phyloP scores from a whole-genome alignment of 2,329 filamentous ascomycete species.

The Exophiala spinifera region DNA sequence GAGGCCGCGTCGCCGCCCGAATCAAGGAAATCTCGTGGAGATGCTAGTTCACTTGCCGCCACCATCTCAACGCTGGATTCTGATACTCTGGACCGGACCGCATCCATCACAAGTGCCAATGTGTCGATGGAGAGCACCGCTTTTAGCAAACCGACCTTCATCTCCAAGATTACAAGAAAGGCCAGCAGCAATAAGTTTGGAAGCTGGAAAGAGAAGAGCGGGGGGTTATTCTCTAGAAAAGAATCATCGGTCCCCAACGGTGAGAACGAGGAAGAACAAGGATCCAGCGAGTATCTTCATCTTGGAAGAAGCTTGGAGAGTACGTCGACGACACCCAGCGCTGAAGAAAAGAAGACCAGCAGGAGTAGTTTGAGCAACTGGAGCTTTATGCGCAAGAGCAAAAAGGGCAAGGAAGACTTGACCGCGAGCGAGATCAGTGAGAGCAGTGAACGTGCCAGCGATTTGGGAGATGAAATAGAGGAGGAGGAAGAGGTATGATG shows the following conservation, averaged over 20 bases:
- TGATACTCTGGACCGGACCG: constrained; percentile 47
- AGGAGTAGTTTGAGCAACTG: constrained; percentile 44
- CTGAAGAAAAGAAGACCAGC: constrained; percentile 43
- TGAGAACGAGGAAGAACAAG: constrained; percentile 45
- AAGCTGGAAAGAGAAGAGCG: constrained; percentile 50
- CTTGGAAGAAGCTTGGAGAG: constrained; percentile 30
- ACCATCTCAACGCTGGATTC: constrained; percentile 45
- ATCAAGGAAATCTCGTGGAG: constrained; percentile 41
- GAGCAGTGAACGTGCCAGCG: constrained; percentile 43
- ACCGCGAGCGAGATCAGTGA: constrained; percentile 36
- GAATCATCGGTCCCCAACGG: constrained; percentile 39
- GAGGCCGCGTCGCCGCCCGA: constrained; percentile 44
- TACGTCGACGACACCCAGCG: constrained; percentile 25
- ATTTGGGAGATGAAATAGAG: constrained; percentile 43
- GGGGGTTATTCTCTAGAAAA: constrained; percentile 45
- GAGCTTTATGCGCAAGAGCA: constrained; percentile 45
- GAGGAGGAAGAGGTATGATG: constrained; percentile 35
- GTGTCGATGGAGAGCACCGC: constrained; percentile 27
- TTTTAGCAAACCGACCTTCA: constrained; percentile 46
- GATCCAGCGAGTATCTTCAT: constrained; percentile 32
- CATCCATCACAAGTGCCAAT: constrained; percentile 37
- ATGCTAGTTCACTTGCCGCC: constrained; percentile 42
- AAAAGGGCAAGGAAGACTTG: constrained; percentile 29
- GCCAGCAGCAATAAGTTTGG: constrained; percentile 51
- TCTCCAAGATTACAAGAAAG: constrained; percentile 52